phyloP scores from a whole-genome alignment of 225 moss, liverwort and hornwort genomes.

The Takakia lepidozioides region DNA sequence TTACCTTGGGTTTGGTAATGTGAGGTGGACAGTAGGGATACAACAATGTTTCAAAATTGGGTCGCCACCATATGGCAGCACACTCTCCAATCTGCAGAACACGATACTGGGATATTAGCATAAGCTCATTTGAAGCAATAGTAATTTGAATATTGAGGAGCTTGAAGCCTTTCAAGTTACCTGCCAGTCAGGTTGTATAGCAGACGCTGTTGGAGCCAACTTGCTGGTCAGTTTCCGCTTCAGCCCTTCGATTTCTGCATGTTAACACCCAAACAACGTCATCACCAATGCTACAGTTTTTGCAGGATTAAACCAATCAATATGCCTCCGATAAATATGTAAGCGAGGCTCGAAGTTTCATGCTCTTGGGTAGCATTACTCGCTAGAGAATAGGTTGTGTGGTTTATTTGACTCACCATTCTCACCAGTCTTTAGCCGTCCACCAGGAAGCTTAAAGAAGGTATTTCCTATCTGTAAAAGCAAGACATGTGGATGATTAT shows the following conservation, averaged over 20 bases:
- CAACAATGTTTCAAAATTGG: slow-evolving; percentile 96
- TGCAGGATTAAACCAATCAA: no score
- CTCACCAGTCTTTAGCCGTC: slow-evolving; percentile 96
- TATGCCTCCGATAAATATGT: no score
- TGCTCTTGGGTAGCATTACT: no score
- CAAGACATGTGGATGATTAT: slow-evolving; percentile 95
- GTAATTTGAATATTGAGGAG: no score
- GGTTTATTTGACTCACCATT: slow-evolving; percentile 58
- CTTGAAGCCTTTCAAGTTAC: slow-evolving; percentile 16
- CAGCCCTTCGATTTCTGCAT: slow-evolving; percentile 94
- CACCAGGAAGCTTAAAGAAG: slow-evolving; percentile 98
- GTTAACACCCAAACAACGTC: no score
- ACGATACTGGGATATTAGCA: no score
- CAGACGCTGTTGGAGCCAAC: slow-evolving; percentile 91
- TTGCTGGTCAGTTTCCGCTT: slow-evolving; percentile 95
- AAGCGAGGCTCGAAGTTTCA: no score
- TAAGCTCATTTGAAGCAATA: no score
- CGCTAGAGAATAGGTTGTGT: no score
- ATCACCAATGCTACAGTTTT: no score
- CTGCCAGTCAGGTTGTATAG: slow-evolving; percentile 99
- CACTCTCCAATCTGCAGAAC: slow-evolving; percentile 85
- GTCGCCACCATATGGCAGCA: slow-evolving; percentile 99
- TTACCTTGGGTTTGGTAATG: slow-evolving; percentile 97
- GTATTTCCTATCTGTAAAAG: slow-evolving; percentile 97
- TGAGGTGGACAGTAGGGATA: slow-evolving; percentile 99